Base-by-base conservation (phyloP, 2,329 filamentous ascomycete species). In the Coleophoma crateriformis region DNA sequence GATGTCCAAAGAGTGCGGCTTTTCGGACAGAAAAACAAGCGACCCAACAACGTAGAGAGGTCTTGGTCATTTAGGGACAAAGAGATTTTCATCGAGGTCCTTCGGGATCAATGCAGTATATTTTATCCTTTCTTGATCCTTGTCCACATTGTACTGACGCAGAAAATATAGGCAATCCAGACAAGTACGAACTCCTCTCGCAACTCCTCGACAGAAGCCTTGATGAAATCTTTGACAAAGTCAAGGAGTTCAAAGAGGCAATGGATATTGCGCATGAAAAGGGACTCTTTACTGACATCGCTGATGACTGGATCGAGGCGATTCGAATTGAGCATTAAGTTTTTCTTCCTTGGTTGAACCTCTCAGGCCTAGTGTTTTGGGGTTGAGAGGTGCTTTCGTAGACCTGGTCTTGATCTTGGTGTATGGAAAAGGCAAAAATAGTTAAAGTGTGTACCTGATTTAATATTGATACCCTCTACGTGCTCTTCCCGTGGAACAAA, bases 151-250 rank as follows among this genome's bases (percentile, higher is more conserved):
- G 27, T 27, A 10, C 27, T 27, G 27, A n/a, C 34, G 7, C 43
- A 57, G 37, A 32, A 33, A 27, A 19, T 20, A 7, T 19, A 59
- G 55, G 51, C 6, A 34, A 47, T 32, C 46, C 32, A 4, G 53
- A 57, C 41, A 51, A 55, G 32, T 62, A 60, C 41, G 40, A 51
- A 39, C 48, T 47, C 14, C 51, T 58, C 4, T 52, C 54, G 8
- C 37, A 56, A 20, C 33, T 20, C 3, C 47, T 61, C 2, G 48
- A 55, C 12, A 49, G 55, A 19, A 59, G 53, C 35, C 50, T 62
- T 34, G 62, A 63, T 15, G 61, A 64, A 4, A 54, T 64, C 3
- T 61, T 63, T 45, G 50, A 47, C 0, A 53, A 53, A 46, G 62
- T 61, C 5, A 58, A 54, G 19, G 58, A 61, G 1, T 45, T 64